Percentiles rank a stretch among this genome's conserved stretches.
Conservation (phyloP, 2,329 filamentous ascomycete genomes). For the Fusarium vanettenii region DNA sequence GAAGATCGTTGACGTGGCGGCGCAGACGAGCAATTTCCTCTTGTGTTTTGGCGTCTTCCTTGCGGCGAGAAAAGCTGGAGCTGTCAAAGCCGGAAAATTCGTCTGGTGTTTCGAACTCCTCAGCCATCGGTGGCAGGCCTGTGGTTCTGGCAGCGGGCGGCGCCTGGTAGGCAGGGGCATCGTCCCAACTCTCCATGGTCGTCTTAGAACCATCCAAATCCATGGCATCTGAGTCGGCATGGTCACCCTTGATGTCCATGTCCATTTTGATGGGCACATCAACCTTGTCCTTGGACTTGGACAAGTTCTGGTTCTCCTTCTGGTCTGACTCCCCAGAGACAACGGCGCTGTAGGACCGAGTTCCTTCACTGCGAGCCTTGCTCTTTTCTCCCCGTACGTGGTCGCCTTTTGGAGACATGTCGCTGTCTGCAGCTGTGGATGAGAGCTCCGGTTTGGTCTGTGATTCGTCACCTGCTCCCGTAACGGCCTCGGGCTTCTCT, state of each 20-base stretch:
- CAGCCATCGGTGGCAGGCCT: constrained; percentile 11
- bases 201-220: constrained; percentile 16
- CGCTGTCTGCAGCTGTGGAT: neutral
- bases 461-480: neutral
- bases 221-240: constrained; percentile 10
- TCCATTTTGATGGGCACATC: constrained; percentile 6
- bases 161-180: constrained; percentile 23
- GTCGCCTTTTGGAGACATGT: constrained; percentile 27
- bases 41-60: constrained; percentile 11
- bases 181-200: neutral
- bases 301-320: constrained; percentile 1
- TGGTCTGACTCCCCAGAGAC: constrained; percentile 18
- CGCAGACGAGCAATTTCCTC: constrained; percentile 32
- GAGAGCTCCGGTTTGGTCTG: neutral
- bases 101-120: constrained; percentile 34
- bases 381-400: constrained; percentile 11
- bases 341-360: constrained; percentile 24
- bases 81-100: constrained; percentile 29
- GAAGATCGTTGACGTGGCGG: constrained; percentile 37
- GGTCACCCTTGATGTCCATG: neutral
- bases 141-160: constrained; percentile 1
- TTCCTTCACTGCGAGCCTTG: constrained; percentile 25
- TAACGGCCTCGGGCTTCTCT: neutral
- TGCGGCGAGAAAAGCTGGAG: constrained; percentile 13
- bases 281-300: constrained; percentile 12